Base-by-base conservation (phyloP, 1,139 yeast species). In the Scheffersomyces quercinus region DNA sequence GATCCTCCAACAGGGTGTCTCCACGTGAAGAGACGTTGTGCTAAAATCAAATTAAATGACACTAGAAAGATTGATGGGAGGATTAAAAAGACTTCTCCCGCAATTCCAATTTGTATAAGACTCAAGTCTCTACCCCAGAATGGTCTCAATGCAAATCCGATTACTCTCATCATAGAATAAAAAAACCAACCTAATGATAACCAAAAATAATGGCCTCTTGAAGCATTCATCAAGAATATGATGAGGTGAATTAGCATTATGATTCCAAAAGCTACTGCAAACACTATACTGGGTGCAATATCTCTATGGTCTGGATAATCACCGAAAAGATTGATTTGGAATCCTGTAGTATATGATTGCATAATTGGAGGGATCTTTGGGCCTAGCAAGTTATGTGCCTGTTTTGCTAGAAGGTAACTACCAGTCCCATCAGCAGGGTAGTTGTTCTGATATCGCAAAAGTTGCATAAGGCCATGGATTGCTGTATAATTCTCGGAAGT, bases 1-100 rank as follows among this genome's bases (percentile, higher is more conserved):
- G 71, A 65, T 48, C 77, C 77, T 44, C 77, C 77, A 3, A 70
- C 77, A 11, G 77, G 77, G 55, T 72, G 77, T 56, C 77, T 62
- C 77, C 77, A 72, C 2, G 75, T 70, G 52, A 72, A 72, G 30
- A 72, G 56, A 48, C 77, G 60, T 52, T 71, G 77, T 10, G 76
- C 74, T 46, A 71, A 56, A 30, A 70, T 64, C 53, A 72, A 68
- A 48, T 72, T 70, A 30, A 67, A 60, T 3, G 75, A 66, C 2
- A 65, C 70, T 29, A 71, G 50, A 9, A 69, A 45, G 30, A 70
- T 57, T 5, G 71, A 54, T 2, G 75, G 68, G 12, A 70, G 51
- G 43, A 72, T 62, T 38, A 67, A 56, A 42, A 71, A 60, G 24
- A 68, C 62, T 51, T 68, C 74, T 41, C 58, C 53, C 5, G 68